Evolutionary conservation across 2,329 filamentous ascomycete species (phyloP), one percentile per base, ranked within the genome.

Genomic region (Rugonectria rugulosa): DNA sequence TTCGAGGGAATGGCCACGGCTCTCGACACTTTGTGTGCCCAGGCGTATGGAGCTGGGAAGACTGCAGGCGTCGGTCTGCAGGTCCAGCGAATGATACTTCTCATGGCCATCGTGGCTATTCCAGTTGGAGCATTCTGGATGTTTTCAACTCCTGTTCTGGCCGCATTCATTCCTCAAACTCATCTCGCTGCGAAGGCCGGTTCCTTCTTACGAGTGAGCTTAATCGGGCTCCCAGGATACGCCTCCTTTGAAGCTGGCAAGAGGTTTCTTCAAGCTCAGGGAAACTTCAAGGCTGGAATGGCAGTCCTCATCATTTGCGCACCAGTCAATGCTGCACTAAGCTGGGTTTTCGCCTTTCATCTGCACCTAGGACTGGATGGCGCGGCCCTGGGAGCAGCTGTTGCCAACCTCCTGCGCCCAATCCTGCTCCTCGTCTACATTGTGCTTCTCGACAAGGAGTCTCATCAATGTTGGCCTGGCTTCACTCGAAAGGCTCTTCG

Each of bases 191-290:
- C 75, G 26, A 76, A 79, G 58, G 82, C 81, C 0, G 80, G 81
- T 11, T 70, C 68, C 1, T 85, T 82, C 53, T 63, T 84, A 27
- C 72, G 75, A 4, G 73, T 81, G 27, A 76, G 79, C 34, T 69
- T 84, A 2, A 65, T 81, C 6, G 80, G 81, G 0, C 70, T 81
- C 1, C 81, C 81, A 1, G 81, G 80, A 3, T 84, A 83, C 50
- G 80, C 79, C 1, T 74, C 75, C 3, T 85, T 84, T 24, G 82
- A 84, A 57, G 79, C 79, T 0, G 72, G 79, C 2, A 85, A 84
- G 63, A 73, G 81, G 0, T 84, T 83, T 57, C 73, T 83, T 3
- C 81, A 84, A 62, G 79, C 82, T 0, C 81, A 84, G 58, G 81
- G 82, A 1, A 72, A 81, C 26, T 84, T 83, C 69, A 77, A 77